Evolutionary conservation across 495 filamentous ascomycete genomes (phyloP).

Genomic region (Extremus antarcticus): DNA sequence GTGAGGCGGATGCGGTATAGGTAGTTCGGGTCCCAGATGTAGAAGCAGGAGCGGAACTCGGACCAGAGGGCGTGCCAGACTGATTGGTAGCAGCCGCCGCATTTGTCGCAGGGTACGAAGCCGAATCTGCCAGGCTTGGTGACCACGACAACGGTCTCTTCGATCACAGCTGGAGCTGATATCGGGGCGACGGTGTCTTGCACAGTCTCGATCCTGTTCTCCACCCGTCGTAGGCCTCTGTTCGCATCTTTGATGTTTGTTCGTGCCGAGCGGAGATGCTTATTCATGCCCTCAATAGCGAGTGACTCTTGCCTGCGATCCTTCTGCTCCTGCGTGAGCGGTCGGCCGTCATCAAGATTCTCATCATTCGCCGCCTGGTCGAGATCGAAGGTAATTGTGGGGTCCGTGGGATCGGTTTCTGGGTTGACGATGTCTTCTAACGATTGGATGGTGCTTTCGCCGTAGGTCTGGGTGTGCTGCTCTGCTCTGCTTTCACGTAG

Average conservation of each 20-base stretch:
- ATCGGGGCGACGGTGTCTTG: conserved; percentile 6
- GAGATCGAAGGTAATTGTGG: conserved; percentile 2
- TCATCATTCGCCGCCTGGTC: background rate
- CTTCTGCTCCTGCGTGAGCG: conserved; percentile 21
- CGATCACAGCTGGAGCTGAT: background rate
- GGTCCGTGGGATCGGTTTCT: conserved; percentile 11
- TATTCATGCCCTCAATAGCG: conserved; percentile 29
- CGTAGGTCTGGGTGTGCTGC: conserved; percentile 26
- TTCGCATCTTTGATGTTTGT: conserved; percentile 30
- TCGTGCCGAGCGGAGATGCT: conserved; percentile 24
- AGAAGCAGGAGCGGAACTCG: conserved; percentile 15
- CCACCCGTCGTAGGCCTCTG: conserved; percentile 27
- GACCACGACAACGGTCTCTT: background rate
- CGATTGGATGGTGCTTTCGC: conserved; percentile 53
- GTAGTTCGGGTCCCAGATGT: conserved; percentile 3
- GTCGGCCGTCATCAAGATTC: background rate
- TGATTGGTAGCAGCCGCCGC: conserved; percentile 7
- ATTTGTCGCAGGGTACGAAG: conserved; percentile 4
- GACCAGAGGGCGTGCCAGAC: conserved; percentile 6
- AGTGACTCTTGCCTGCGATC: conserved; percentile 27
- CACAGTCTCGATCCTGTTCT: conserved; percentile 22
- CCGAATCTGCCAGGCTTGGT: background rate
- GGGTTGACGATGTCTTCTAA: conserved; percentile 43
- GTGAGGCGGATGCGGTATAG: conserved; percentile 11
- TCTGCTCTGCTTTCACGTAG: conserved; percentile 38